Percentiles rank a stretch among this genome's conserved stretches.
These are phyloP conservation scores for Coffea canephora DNA, from an alignment of 257 asterid genomes.

Conservation along the genomic window DNA sequence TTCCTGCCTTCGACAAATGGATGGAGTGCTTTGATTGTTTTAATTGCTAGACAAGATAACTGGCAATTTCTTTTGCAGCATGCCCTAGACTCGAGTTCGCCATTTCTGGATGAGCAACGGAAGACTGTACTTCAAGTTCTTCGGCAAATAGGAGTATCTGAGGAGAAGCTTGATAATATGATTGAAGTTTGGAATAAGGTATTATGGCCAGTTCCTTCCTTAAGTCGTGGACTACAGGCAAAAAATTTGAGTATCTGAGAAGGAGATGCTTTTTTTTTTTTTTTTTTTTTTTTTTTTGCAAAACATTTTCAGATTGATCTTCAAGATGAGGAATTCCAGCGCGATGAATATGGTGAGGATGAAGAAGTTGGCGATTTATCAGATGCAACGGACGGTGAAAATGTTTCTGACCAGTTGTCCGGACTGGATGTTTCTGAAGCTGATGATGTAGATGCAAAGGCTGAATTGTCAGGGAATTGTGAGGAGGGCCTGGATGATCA, in stretches of 20 bases:
- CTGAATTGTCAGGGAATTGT: slow-evolving; percentile 26
- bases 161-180: slow-evolving; percentile 83
- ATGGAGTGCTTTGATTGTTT: not conserved
- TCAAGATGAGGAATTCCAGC: slow-evolving; percentile 37
- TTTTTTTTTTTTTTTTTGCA: not conserved
- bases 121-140: slow-evolving; percentile 83
- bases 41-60: not conserved
- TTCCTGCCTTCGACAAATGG: not conserved
- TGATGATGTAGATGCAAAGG: slow-evolving; percentile 26
- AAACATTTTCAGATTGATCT: slow-evolving; percentile 62
- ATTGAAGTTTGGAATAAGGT: slow-evolving; percentile 98
- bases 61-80: slow-evolving; percentile 50
- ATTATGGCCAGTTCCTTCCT: slow-evolving; percentile 1
- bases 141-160: slow-evolving; percentile 65
- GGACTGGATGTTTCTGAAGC: slow-evolving; percentile 19
- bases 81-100: slow-evolving; percentile 89
- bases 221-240: not conserved
- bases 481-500: slow-evolving; percentile 31
- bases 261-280: not conserved
- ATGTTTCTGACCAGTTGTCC: slow-evolving; percentile 34
- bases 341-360: slow-evolving; percentile 35
- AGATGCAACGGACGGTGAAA: slow-evolving; percentile 38
- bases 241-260: not conserved
- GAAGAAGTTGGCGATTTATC: slow-evolving; percentile 31
- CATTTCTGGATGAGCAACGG: slow-evolving; percentile 69